Percentiles rank a stretch among this genome's conserved stretches.
Conservation (phyloP, 108 stramenopile species). For the Pseudonitzschia multiseries region DNA sequence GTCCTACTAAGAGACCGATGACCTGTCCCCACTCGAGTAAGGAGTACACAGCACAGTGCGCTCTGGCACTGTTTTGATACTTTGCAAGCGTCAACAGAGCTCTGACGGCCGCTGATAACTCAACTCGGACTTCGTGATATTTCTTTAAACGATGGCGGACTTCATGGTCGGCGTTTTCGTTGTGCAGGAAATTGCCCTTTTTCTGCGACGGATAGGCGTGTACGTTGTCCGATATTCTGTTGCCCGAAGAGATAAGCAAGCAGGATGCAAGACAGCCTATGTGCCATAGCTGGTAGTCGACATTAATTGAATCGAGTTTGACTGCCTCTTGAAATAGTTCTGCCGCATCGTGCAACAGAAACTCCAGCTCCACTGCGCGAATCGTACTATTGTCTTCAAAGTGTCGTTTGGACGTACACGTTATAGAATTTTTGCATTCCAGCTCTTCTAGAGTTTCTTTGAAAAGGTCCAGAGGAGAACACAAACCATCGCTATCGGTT, state of each 20-base stretch:
- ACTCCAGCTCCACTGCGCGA: conserved; percentile 33
- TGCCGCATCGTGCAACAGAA: conserved; percentile 31
- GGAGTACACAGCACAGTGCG: conserved; percentile 22
- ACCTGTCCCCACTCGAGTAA: conserved; percentile 50
- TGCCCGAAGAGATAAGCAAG: conserved; percentile 46
- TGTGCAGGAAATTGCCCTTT: conserved; percentile 1
- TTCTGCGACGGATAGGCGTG: conserved; percentile 26
- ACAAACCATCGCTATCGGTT: conserved; percentile 19
- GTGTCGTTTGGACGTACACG: conserved; percentile 4
- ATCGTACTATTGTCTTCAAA: conserved; percentile 11
- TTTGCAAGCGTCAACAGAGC: conserved; percentile 26
- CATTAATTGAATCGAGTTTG: conserved; percentile 27
- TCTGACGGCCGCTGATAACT: conserved; percentile 27
- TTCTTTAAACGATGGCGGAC: conserved; percentile 34
- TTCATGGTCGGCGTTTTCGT: conserved; percentile 16
- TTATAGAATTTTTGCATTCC: conserved; percentile 16
- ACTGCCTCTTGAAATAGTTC: conserved; percentile 26
- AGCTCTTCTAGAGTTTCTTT: conserved; percentile 31
- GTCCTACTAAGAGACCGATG: conserved; percentile 41
- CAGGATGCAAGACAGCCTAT: conserved; percentile 37
- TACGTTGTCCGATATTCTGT: conserved; percentile 29
- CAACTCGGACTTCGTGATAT: conserved; percentile 36
- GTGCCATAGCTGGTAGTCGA: conserved; percentile 40
- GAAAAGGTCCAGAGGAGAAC: conserved; percentile 39
- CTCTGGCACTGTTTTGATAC: conserved; percentile 19